Evolutionary conservation across 2,329 filamentous ascomycete genomes (phyloP).

Genomic region (Byssochlamys sp.): DNA sequence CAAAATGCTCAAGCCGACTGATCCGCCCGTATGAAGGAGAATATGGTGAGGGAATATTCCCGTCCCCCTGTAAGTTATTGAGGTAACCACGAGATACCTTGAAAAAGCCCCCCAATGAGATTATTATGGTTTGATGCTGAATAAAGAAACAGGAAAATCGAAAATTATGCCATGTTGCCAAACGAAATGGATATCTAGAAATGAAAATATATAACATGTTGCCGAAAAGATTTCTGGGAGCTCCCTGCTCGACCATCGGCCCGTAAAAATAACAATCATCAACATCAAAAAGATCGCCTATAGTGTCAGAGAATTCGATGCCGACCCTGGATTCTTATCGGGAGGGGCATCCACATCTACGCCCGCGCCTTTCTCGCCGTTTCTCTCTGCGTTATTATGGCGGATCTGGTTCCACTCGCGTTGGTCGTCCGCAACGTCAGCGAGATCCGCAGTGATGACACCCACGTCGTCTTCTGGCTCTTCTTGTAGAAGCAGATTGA

Average conservation of each 20-base stretch:
- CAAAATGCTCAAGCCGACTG: constrained; percentile 28
- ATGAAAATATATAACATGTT: not conserved
- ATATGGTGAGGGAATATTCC: not conserved
- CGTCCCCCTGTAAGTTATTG: not conserved
- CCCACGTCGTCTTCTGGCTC: constrained; percentile 59
- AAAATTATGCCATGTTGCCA: not conserved
- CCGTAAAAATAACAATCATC: not conserved
- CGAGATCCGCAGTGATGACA: constrained; percentile 15
- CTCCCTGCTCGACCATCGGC: not conserved
- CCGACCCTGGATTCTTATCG: not conserved
- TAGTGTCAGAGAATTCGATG: not conserved
- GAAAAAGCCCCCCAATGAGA: too few species aligned
- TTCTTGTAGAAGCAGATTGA: constrained; percentile 64
- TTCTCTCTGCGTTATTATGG: not conserved
- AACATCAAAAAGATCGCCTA: not conserved
- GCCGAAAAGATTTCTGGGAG: not conserved
- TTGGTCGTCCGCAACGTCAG: constrained; percentile 10
- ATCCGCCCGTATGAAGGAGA: constrained; percentile 4
- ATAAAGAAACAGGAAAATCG: not conserved
- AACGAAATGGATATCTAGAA: not conserved
- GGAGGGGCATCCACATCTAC: not conserved
- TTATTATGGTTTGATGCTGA: not conserved
- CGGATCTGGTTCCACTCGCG: constrained; percentile 6
- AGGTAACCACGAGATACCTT: not conserved
- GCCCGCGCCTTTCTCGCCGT: not conserved